Percentiles rank a stretch among this genome's conserved stretches.
Evolutionary conservation across 192 early-diverging fungal species (phyloP).

Genomic region (Allomyces javanicus): DNA sequence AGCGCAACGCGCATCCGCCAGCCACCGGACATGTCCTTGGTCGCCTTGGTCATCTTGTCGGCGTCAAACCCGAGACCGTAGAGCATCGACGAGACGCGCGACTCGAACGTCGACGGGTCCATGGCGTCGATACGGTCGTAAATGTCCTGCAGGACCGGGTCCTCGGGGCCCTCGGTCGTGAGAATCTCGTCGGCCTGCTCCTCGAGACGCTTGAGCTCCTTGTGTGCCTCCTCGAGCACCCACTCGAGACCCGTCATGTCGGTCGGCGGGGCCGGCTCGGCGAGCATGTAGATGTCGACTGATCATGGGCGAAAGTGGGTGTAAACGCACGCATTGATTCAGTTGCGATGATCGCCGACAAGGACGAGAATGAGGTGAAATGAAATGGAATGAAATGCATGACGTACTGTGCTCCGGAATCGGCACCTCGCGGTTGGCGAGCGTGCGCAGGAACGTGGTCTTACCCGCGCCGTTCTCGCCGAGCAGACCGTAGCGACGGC

Average conservation of each 20-base stretch:
- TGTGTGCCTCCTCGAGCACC: constrained; percentile 73
- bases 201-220: constrained; percentile 81
- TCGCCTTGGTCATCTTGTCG: constrained; percentile 71
- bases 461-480: constrained; percentile 92
- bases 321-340: too few relatives aligned
- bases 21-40: constrained; percentile 96
- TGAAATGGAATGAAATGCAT: constrained; percentile 31
- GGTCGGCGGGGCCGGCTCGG: constrained; percentile 86
- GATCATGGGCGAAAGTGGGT: too few relatives aligned
- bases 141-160: constrained; percentile 72
- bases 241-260: constrained; percentile 79
- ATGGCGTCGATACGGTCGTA: constrained; percentile 90
- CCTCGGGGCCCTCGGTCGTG: constrained; percentile 59
- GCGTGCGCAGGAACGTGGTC: constrained; percentile 80
- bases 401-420: constrained; percentile 64
- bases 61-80: constrained; percentile 85
- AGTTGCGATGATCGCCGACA: too few relatives aligned
- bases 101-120: constrained; percentile 85
- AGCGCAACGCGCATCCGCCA: constrained; percentile 99
- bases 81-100: constrained; percentile 73
- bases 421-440: constrained; percentile 80
- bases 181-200: constrained; percentile 77
- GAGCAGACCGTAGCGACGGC: constrained; percentile 88
- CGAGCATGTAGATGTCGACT: constrained; percentile 63
- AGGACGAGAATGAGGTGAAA: background rate